Evolutionary conservation across 495 filamentous ascomycete species (phyloP).

Genomic region (Penicillium odoratum): DNA sequence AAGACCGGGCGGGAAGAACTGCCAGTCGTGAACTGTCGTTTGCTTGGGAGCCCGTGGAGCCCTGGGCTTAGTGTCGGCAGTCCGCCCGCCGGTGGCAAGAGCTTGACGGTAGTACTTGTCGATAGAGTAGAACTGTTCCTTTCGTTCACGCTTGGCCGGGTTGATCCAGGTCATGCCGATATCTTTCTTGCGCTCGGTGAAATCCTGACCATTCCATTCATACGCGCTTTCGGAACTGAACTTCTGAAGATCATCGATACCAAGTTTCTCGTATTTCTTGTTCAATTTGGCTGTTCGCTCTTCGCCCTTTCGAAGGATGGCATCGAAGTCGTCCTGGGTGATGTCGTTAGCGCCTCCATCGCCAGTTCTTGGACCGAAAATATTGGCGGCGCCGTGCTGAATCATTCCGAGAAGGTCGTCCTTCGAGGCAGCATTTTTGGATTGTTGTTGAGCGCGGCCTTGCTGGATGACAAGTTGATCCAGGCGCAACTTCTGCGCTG

Average conservation of each 20-base stretch:
- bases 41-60: slow-evolving; percentile 96
- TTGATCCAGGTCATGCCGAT: slow-evolving; percentile 98
- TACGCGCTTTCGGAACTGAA: slow-evolving; percentile 96
- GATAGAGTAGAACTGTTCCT: slow-evolving; percentile 96
- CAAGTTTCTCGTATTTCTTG: slow-evolving; percentile 94
- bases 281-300: slow-evolving; percentile 85
- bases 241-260: slow-evolving; percentile 96
- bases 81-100: slow-evolving; percentile 78
- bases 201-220: slow-evolving; percentile 98
- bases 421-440: slow-evolving; percentile 86
- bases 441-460: slow-evolving; percentile 89
- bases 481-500: slow-evolving; percentile 93
- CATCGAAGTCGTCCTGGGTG: slow-evolving; percentile 85
- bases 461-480: slow-evolving; percentile 99
- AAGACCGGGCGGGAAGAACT: slow-evolving; percentile 86
- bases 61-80: slow-evolving; percentile 88
- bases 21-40: slow-evolving; percentile 88
- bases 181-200: slow-evolving; percentile 86
- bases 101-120: slow-evolving; percentile 98
- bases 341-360: slow-evolving; percentile 61
- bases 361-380: slow-evolving; percentile 72
- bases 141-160: slow-evolving; percentile 95
- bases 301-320: slow-evolving; percentile 83
- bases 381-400: slow-evolving; percentile 93
- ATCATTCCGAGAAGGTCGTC: slow-evolving; percentile 98